Percentiles rank a stretch among this genome's conserved stretches.
phyloP scores from a whole-genome alignment of 192 early-diverging fungal species.

The Backusella tarrabulga region DNA sequence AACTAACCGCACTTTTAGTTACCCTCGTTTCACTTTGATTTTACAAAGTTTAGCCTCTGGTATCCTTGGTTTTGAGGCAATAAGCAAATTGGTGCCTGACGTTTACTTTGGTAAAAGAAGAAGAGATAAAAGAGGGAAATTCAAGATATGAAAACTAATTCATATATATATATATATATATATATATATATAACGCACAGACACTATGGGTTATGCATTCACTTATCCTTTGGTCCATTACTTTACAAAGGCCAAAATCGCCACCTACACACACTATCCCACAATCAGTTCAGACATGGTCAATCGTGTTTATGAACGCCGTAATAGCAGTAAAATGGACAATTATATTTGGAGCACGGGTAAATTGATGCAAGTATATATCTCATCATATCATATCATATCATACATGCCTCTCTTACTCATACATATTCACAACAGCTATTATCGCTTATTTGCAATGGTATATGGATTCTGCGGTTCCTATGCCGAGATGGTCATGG shows the following conservation, averaged over 20 bases:
- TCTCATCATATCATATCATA: not conserved
- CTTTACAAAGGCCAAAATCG: slow-evolving; percentile 57
- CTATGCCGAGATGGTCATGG: slow-evolving; percentile 81
- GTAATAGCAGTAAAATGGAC: slow-evolving; percentile 68
- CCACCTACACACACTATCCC: slow-evolving; percentile 96
- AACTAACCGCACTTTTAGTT: slow-evolving; percentile 39
- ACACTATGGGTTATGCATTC: slow-evolving; percentile 96
- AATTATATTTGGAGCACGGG: slow-evolving; percentile 53
- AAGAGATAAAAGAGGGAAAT: not conserved
- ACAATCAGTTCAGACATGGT: slow-evolving; percentile 94
- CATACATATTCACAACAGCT: slow-evolving; percentile 43
- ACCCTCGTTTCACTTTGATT: slow-evolving; percentile 79
- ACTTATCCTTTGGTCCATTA: slow-evolving; percentile 77
- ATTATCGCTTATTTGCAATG: slow-evolving; percentile 78
- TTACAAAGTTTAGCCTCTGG: slow-evolving; percentile 85
- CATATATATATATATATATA: too few relatives aligned
- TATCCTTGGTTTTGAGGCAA: slow-evolving; percentile 71
- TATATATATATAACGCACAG: slow-evolving; percentile 31
- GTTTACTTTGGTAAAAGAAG: slow-evolving; percentile 69
- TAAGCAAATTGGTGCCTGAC: slow-evolving; percentile 67
- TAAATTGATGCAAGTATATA: slow-evolving; percentile 57
- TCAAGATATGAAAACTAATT: too few relatives aligned
- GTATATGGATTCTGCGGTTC: slow-evolving; percentile 79
- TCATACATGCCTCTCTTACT: too few relatives aligned
- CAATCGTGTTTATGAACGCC: slow-evolving; percentile 59